These are phyloP conservation scores for Scortechinia acanthostroma DNA, from an alignment of 2,329 filamentous ascomycete genomes.

Conservation along the genomic window DNA sequence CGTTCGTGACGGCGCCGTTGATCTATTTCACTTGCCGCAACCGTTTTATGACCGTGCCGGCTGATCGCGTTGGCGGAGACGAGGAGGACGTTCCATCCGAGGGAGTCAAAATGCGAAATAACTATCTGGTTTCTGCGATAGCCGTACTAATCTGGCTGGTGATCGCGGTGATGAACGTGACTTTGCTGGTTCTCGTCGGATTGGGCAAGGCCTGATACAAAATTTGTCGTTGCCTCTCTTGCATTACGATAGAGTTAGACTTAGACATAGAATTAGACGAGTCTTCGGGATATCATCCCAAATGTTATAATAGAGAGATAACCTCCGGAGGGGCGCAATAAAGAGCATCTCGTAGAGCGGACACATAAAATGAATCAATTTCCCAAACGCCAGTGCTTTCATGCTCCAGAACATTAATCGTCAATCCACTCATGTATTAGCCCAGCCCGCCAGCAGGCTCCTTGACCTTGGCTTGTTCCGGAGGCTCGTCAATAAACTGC, in stretches of 20 bases:
- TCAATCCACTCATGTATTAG: too few relatives aligned
- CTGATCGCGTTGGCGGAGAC: neutral
- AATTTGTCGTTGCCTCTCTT: too few relatives aligned
- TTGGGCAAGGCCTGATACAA: slow-evolving; percentile 1
- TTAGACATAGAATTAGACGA: too few relatives aligned
- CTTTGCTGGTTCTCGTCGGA: neutral
- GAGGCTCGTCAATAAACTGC: slow-evolving; percentile 88
- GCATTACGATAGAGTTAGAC: too few relatives aligned
- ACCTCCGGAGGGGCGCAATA: too few relatives aligned
- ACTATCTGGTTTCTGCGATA: neutral
- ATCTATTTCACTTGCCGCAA: slow-evolving; percentile 16
- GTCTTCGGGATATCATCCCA: neutral
- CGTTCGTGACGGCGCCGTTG: slow-evolving; percentile 17
- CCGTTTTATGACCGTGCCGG: slow-evolving; percentile 12
- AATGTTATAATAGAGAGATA: neutral
- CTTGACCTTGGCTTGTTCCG: slow-evolving; percentile 70
- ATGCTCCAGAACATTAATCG: too few relatives aligned
- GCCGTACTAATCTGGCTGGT: neutral
- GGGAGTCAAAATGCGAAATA: neutral
- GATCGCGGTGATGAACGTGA: neutral
- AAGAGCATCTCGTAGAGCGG: too few relatives aligned
- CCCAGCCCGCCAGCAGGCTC: slow-evolving; percentile 52
- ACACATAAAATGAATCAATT: too few relatives aligned
- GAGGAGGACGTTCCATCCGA: neutral
- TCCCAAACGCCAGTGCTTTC: too few relatives aligned